phyloP scores from a whole-genome alignment of 805 yeast species.

The Metschnikowia similis region DNA sequence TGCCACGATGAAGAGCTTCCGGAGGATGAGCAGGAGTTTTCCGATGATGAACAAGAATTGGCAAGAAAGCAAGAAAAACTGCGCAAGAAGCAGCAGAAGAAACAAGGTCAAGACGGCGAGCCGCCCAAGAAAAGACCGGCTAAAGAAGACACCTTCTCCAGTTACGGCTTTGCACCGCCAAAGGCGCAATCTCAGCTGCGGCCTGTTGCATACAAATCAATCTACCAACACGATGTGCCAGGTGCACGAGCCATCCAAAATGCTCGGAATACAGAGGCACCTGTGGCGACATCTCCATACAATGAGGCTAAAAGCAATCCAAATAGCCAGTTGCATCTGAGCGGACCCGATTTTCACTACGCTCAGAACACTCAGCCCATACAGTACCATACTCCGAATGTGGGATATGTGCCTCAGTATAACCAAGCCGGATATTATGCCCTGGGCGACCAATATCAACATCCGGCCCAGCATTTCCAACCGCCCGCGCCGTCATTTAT shows the following conservation, averaged over 20 bases:
- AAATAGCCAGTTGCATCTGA: not conserved
- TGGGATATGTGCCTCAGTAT: not conserved
- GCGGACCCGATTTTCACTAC: not conserved
- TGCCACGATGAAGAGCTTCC: constrained; percentile 93
- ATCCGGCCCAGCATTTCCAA: constrained; percentile 5
- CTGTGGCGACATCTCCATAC: not conserved
- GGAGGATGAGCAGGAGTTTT: constrained; percentile 88
- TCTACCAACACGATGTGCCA: not conserved
- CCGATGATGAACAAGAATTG: constrained; percentile 89
- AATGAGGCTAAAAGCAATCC: not conserved
- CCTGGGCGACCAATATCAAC: constrained; percentile 10
- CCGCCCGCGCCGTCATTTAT: constrained; percentile 5
- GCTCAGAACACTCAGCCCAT: not conserved
- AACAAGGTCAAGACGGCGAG: constrained; percentile 8
- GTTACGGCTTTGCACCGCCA: constrained; percentile 15
- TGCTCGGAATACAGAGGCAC: not conserved
- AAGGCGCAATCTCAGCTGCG: not conserved
- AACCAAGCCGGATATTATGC: not conserved
- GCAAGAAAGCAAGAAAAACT: constrained; percentile 62
- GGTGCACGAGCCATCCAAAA: not conserved
- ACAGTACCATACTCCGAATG: not conserved
- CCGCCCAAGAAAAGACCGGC: constrained; percentile 19
- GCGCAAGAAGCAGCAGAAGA: constrained; percentile 49
- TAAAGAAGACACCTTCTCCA: constrained; percentile 13
- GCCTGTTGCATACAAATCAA: constrained; percentile 2